phyloP scores from a whole-genome alignment of 176 grass and related monocot genomes.

The Carex scoparia region DNA sequence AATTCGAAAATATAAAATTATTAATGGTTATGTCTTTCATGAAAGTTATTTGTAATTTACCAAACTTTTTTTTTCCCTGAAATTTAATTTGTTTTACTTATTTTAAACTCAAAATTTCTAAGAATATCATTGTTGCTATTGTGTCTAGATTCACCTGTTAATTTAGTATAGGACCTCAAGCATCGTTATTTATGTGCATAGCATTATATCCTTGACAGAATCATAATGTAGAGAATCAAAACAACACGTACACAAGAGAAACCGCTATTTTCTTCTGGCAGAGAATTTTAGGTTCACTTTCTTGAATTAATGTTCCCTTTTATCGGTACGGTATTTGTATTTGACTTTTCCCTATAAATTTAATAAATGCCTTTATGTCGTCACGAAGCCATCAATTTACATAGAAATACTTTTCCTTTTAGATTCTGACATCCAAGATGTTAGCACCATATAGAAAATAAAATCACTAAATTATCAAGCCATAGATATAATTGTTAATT shows the following conservation, averaged over 20 bases:
- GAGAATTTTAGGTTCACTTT: no score
- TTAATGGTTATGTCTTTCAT: no score
- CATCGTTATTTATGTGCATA: no score
- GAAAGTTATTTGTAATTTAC: no score
- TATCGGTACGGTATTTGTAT: neutral
- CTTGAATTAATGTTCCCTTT: neutral
- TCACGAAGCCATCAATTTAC: neutral
- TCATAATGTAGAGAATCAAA: neutral
- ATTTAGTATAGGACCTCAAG: no score
- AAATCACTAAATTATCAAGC: neutral
- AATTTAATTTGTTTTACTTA: neutral
- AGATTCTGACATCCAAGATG: neutral
- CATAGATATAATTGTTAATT: neutral
- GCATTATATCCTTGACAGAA: neutral
- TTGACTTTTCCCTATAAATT: neutral
- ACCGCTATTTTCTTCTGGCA: neutral
- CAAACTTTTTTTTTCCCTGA: neutral
- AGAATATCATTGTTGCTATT: neutral
- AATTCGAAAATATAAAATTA: no score
- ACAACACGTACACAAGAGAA: neutral
- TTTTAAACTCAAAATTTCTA: neutral
- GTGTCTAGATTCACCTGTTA: no score
- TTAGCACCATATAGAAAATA: neutral
- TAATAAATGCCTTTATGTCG: neutral
- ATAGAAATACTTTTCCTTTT: neutral